Evolutionary conservation across 495 filamentous ascomycete genomes (phyloP), one percentile per base, ranked within the genome.

Genomic region (Tirmania nivea): DNA sequence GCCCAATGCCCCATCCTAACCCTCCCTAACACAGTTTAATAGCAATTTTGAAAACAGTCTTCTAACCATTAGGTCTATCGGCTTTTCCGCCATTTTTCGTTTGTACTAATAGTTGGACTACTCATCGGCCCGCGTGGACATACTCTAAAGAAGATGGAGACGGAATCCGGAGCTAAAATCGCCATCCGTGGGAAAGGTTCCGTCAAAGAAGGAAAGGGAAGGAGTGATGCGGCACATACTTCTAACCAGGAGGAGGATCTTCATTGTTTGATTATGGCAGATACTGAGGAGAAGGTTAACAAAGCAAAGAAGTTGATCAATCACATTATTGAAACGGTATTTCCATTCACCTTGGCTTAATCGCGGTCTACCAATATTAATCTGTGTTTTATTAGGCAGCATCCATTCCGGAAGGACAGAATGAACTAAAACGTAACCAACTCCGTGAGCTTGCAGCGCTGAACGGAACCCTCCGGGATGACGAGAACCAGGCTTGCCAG

Each of bases 401-500:
- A 45, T 86, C 83, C 14, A 85, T 83, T 55, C 83, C 83, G 6
- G 82, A 87, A 68, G 80, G 79, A 50, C 78, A 83, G 60, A 87
- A 87, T 57, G 79, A 84, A 61, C 75, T 86, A 57, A 87, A 87
- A 69, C 75, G 78, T 45, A 84, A 85, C 65, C 83, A 87, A 66
- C 79, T 85, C 51, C 78, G 83, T 63, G 81, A 86, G 63, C 75
- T 87, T 51, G 83, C 83, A 37, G 78, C 82, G 39, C 76, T 83
- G 56, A 87, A 87, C 69, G 83, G 83, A 69, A 86, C 83, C 34
- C 76, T 87, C 48, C 79, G 83, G 68, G 83, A 86, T 59, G 83
- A 86, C 59, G 81, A 86, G 45, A 96, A 96, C 69, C 90, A 96
- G 67, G 89, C 90, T 55, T 99, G 92, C 72, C 92, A 96, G 70